Evolutionary conservation across 2,329 filamentous ascomycete genomes (phyloP).

Genomic region (Rasamsonia emersonii): DNA sequence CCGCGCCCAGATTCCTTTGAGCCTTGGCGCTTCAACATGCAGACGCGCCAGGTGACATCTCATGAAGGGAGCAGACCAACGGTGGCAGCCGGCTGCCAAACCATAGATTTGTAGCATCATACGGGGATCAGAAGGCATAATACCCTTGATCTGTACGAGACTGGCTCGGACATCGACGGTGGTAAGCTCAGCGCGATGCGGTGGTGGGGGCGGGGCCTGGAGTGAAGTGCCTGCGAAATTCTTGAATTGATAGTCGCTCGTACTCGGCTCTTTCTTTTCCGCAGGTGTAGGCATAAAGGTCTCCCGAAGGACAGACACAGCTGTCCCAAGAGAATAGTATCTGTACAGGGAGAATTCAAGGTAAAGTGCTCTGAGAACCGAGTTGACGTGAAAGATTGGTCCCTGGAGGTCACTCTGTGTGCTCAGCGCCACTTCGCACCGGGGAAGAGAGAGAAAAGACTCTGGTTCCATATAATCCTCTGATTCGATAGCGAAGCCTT

Average conservation of each 20-base stretch:
- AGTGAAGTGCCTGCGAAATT: conserved; percentile 13
- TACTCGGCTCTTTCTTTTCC: conserved; percentile 7
- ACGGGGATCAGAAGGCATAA: conserved; percentile 79
- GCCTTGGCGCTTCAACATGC: conserved; percentile 77
- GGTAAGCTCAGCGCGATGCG: conserved; percentile 53
- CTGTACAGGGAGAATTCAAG: conserved; percentile 88
- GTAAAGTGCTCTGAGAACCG: conserved; percentile 67
- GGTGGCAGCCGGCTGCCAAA: conserved; percentile 72
- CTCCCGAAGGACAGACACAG: conserved; percentile 62
- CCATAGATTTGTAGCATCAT: conserved; percentile 85
- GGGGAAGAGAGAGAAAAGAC: conserved; percentile 75
- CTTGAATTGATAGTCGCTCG: conserved; percentile 10
- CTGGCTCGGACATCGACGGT: conserved; percentile 74
- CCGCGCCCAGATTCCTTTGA: conserved; percentile 76
- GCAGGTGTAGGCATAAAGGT: conserved; percentile 45
- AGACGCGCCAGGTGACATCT: conserved; percentile 70
- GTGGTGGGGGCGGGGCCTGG: conserved; percentile 19
- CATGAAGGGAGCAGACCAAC: conserved; percentile 79
- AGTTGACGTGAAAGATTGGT: conserved; percentile 78
- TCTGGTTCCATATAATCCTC: conserved; percentile 76
- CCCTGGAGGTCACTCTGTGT: conserved; percentile 81
- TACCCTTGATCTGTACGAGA: conserved; percentile 78
- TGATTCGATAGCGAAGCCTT: conserved; percentile 84
- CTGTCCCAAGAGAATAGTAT: conserved; percentile 82
- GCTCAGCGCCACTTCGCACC: conserved; percentile 77